These are phyloP conservation scores for Metschnikowia corniflorae DNA, from an alignment of 805 yeast species.

Conservation along the genomic window DNA sequence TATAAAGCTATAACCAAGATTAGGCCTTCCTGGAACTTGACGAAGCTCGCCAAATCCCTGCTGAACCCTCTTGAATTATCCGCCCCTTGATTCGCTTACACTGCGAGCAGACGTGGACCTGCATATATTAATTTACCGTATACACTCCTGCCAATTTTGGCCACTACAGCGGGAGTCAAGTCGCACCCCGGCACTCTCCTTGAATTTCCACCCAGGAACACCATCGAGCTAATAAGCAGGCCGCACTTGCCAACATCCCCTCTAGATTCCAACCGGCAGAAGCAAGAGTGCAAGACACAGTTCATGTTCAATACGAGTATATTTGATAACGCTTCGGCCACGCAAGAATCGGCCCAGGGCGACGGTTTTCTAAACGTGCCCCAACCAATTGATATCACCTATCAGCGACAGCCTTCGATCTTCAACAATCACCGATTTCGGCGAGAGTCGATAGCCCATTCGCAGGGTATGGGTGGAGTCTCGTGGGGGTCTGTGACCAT, in stretches of 20 bases:
- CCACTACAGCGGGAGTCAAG: no score
- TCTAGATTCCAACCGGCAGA: no score
- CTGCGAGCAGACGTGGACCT: no score
- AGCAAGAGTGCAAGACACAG: not conserved
- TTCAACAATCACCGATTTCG: constrained; percentile 50
- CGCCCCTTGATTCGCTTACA: constrained; percentile 12
- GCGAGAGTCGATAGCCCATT: constrained; percentile 89
- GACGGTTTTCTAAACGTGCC: constrained; percentile 24
- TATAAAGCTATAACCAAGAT: no score
- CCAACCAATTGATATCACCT: constrained; percentile 44
- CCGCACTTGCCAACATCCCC: not conserved
- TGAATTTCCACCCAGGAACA: constrained; percentile 1
- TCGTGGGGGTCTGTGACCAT: constrained; percentile 96
- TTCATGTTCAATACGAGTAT: constrained; percentile 43
- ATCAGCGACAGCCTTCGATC: constrained; percentile 39
- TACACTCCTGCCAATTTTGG: constrained; percentile 5
- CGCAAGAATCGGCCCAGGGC: constrained; percentile 22
- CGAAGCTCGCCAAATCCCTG: no score
- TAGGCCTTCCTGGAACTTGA: no score
- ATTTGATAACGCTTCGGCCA: constrained; percentile 30
- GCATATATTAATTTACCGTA: no score
- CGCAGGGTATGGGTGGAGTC: constrained; percentile 97
- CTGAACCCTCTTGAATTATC: no score
- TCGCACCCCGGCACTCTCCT: constrained; percentile 5
- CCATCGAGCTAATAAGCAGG: not conserved